phyloP scores from a whole-genome alignment of 805 yeast species.

The Candida tallmaniae region DNA sequence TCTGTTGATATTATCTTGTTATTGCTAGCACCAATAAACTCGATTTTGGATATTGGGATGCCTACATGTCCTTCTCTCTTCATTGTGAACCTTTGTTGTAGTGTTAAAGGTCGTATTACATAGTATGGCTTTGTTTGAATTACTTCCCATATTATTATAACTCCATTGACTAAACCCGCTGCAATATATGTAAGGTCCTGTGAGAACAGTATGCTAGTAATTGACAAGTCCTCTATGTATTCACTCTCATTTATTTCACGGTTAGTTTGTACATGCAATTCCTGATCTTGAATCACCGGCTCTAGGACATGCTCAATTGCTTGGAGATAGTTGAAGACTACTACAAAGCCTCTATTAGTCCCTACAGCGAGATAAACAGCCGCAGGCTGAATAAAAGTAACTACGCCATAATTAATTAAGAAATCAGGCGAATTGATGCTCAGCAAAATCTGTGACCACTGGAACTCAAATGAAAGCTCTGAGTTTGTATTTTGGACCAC shows the following conservation, averaged over 20 bases:
- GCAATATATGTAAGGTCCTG: conserved; percentile 67
- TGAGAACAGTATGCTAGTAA: conserved; percentile 56
- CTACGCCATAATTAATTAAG: conserved; percentile 18
- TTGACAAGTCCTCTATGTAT: conserved; percentile 18
- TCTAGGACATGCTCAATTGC: conserved; percentile 43
- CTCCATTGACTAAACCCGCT: conserved; percentile 65
- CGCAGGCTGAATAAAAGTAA: conserved; percentile 20
- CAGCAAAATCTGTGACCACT: conserved; percentile 24
- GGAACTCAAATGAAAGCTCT: conserved; percentile 9
- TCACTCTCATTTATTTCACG: background rate
- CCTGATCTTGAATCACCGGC: too few relatives aligned
- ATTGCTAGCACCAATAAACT: conserved; percentile 25
- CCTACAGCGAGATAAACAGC: conserved; percentile 54
- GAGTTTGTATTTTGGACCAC: conserved; percentile 8
- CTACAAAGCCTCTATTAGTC: conserved; percentile 59
- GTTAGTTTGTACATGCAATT: too few relatives aligned
- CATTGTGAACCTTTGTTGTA: conserved; percentile 19
- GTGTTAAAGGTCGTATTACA: conserved; percentile 20
- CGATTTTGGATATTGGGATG: conserved; percentile 20
- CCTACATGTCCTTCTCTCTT: conserved; percentile 28
- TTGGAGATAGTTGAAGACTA: conserved; percentile 70
- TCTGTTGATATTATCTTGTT: conserved; percentile 30
- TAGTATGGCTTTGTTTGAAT: conserved; percentile 50
- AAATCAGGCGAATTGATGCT: conserved; percentile 21
- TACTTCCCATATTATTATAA: conserved; percentile 63